These are phyloP conservation scores for Platismatia glauca DNA, from an alignment of 495 filamentous ascomycete species.

Conservation along the genomic window DNA sequence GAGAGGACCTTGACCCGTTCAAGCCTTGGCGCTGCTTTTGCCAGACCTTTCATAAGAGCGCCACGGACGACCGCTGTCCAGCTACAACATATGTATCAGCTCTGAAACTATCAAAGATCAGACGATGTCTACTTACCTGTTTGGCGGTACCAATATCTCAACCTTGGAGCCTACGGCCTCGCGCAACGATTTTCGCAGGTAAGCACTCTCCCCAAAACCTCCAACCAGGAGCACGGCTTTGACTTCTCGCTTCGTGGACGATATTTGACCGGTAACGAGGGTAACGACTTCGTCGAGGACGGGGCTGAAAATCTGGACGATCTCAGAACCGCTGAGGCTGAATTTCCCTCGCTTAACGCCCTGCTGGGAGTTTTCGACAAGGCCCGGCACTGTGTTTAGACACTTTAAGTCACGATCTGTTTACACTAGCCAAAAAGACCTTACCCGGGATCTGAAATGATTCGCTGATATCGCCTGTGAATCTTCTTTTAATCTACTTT, in stretches of 20 bases:
- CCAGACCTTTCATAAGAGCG: conserved; percentile 6
- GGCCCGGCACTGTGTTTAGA: background rate
- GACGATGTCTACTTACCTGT: conserved; percentile 2
- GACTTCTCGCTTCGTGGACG: background rate
- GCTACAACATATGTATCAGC: no score
- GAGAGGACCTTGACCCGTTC: background rate
- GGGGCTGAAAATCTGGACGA: conserved; percentile 51
- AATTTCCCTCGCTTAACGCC: conserved; percentile 54
- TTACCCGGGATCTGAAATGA: conserved; percentile 16
- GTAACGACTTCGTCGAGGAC: conserved; percentile 23
- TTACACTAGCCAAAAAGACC: no score
- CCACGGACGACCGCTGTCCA: conserved; percentile 1
- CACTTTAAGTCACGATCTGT: no score
- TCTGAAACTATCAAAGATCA: no score
- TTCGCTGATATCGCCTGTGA: conserved; percentile 8
- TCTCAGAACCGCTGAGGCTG: conserved; percentile 46
- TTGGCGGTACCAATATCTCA: background rate
- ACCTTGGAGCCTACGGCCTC: background rate
- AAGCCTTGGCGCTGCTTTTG: background rate
- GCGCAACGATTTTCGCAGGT: background rate
- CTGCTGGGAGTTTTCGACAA: conserved; percentile 36
- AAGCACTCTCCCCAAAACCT: background rate
- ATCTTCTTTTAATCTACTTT: conserved; percentile 8
- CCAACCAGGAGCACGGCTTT: background rate
- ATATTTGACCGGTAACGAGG: conserved; percentile 7